Percentiles rank a stretch among this genome's conserved stretches.
Evolutionary conservation across 371 early-diverging fungal genomes (phyloP).

Genomic region (Rhizomucor pusillus): DNA sequence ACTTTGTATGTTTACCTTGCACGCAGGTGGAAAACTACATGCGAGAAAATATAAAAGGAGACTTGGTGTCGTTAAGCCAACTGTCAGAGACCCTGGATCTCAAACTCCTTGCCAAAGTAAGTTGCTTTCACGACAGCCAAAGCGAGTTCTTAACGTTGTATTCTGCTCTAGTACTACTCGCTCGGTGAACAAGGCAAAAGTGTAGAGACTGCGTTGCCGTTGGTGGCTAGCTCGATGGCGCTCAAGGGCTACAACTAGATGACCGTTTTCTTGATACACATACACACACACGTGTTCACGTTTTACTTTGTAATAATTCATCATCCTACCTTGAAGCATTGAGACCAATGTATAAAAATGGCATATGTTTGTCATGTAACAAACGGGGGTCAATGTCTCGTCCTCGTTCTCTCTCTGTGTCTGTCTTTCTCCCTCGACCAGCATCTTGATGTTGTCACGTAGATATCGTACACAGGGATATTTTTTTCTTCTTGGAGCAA

Average conservation of each 20-base stretch:
- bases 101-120: constrained; percentile 36
- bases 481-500: too few relatives aligned
- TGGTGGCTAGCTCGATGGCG: constrained; percentile 41
- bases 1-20: neutral
- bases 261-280: neutral
- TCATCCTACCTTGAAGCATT: too few relatives aligned
- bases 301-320: neutral
- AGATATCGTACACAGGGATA: too few relatives aligned
- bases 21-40: constrained; percentile 31
- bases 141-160: neutral
- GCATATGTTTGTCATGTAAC: too few relatives aligned
- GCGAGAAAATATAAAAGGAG: constrained; percentile 36
- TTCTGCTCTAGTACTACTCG: constrained; percentile 29
- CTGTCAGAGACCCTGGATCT: constrained; percentile 25
- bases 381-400: too few relatives aligned
- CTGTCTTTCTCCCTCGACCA: too few relatives aligned
- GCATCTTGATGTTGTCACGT: too few relatives aligned
- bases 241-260: constrained; percentile 23
- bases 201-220: constrained; percentile 15
- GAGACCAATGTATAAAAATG: too few relatives aligned
- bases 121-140: neutral
- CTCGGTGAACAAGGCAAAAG: constrained; percentile 12
- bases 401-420: too few relatives aligned
- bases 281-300: neutral
- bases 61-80: constrained; percentile 29